phyloP scores from a whole-genome alignment of 805 yeast species.

The Candida piceae region DNA sequence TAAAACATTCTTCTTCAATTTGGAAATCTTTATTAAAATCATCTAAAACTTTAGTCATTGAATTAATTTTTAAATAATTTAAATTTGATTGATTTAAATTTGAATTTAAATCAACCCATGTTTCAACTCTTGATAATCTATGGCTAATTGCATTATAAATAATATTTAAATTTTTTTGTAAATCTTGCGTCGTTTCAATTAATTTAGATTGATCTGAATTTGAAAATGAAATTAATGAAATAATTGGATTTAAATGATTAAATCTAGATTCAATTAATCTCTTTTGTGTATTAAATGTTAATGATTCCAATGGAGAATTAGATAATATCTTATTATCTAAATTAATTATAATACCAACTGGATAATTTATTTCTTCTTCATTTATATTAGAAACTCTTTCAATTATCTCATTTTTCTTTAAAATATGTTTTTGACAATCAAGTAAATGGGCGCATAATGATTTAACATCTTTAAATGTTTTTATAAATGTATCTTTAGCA shows the following conservation, averaged over 20 bases:
- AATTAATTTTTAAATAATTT: slow-evolving; percentile 24
- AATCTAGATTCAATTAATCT: slow-evolving; percentile 22
- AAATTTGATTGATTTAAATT: slow-evolving; percentile 13
- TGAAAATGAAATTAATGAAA: slow-evolving; percentile 10
- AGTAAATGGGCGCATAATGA: slow-evolving; percentile 11
- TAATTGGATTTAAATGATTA: slow-evolving; percentile 23
- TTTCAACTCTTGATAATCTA: slow-evolving; percentile 33
- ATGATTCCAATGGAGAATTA: slow-evolving; percentile 2
- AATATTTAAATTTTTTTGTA: background rate
- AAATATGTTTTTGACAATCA: slow-evolving; percentile 10
- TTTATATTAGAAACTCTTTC: slow-evolving; percentile 8
- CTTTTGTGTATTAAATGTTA: slow-evolving; percentile 5
- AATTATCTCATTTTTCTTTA: slow-evolving; percentile 5
- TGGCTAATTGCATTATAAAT: slow-evolving; percentile 13
- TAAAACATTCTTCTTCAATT: slow-evolving; percentile 10
- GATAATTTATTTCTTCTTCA: slow-evolving; percentile 20
- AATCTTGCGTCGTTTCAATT: background rate
- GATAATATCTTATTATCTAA: slow-evolving; percentile 1
- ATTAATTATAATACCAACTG: slow-evolving; percentile 20
- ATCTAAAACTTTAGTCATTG: slow-evolving; percentile 31
- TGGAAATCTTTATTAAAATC: slow-evolving; percentile 2
- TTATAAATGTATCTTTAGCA: slow-evolving; percentile 4
- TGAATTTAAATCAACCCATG: slow-evolving; percentile 37
- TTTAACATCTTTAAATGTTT: slow-evolving; percentile 5
- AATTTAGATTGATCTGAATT: too few species aligned